These are phyloP conservation scores for Geoglossum glabrum DNA, from an alignment of 495 filamentous ascomycete genomes.

Conservation along the genomic window DNA sequence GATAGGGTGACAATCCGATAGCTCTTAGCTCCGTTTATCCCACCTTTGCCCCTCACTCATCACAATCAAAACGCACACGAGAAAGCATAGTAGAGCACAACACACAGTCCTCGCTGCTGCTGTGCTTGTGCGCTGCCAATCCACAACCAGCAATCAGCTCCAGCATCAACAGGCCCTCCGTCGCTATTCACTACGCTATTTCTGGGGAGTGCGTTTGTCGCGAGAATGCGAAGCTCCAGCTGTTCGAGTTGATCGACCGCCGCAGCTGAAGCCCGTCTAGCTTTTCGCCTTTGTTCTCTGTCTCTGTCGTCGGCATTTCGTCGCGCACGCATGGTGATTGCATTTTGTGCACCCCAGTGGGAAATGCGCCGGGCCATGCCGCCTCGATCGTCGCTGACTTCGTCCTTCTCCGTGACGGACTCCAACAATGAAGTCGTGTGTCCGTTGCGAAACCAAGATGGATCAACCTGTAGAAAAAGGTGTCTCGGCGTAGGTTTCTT, in stretches of 20 bases:
- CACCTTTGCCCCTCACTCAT: background rate
- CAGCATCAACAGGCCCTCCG: background rate
- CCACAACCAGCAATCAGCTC: background rate
- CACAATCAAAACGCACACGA: background rate
- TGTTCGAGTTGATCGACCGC: background rate
- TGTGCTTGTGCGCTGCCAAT: background rate
- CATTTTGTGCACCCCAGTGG: slow-evolving; percentile 8
- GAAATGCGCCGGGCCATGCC: slow-evolving; percentile 48
- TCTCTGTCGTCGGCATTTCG: slow-evolving; percentile 1
- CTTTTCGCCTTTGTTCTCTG: slow-evolving; percentile 10
- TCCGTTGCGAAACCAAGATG: slow-evolving; percentile 88
- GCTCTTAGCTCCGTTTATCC: background rate
- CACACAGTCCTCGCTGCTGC: background rate
- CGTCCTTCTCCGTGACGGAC: slow-evolving; percentile 82
- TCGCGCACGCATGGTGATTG: slow-evolving; percentile 2
- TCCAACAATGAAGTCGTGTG: slow-evolving; percentile 91
- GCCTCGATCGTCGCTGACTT: slow-evolving; percentile 66
- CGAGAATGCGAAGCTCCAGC: background rate
- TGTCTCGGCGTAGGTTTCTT: slow-evolving; percentile 69
- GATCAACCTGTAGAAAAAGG: slow-evolving; percentile 91
- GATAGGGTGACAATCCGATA: background rate
- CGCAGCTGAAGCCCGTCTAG: background rate
- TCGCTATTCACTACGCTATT: background rate
- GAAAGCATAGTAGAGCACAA: no score
- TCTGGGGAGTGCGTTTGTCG: background rate